Evolutionary conservation across 495 filamentous ascomycete genomes (phyloP).

Genomic region (Tuber microsphaerosporum): DNA sequence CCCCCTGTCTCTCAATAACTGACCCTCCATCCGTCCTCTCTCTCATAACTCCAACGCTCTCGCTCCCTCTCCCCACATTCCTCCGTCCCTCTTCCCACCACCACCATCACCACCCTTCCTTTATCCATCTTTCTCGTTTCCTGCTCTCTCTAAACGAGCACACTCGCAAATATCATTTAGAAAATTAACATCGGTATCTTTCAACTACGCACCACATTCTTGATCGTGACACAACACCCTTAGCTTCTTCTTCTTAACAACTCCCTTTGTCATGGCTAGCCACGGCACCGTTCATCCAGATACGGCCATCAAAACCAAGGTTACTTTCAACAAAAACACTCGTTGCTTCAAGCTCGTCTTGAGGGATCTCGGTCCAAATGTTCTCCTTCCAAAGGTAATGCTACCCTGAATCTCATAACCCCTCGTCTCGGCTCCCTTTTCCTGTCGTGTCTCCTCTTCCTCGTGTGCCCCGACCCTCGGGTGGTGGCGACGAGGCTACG

Average conservation of each 20-base stretch:
- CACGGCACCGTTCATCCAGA: conserved; percentile 55
- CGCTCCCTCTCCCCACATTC: background rate
- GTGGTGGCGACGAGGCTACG: background rate
- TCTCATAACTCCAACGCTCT: background rate
- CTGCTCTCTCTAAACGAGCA: background rate
- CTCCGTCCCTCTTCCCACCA: conserved; percentile 8
- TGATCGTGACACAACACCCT: conserved; percentile 15
- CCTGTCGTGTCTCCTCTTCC: conserved; percentile 7
- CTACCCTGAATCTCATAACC: conserved; percentile 12
- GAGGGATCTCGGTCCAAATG: conserved; percentile 67
- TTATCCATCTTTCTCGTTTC: conserved; percentile 4
- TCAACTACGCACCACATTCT: background rate
- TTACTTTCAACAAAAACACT: conserved; percentile 62
- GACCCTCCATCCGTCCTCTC: background rate
- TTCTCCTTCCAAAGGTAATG: conserved; percentile 72
- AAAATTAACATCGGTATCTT: background rate
- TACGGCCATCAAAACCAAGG: conserved; percentile 77
- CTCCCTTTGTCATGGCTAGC: conserved; percentile 47
- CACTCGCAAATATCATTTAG: background rate
- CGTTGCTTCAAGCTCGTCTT: conserved; percentile 86
- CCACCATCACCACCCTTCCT: background rate
- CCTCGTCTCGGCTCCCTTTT: background rate
- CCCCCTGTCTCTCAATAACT: background rate
- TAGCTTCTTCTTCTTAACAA: conserved; percentile 11
- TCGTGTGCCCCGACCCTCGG: conserved; percentile 6